phyloP scores from a whole-genome alignment of 2,329 filamentous ascomycete species.

The Beauveria caledonica region DNA sequence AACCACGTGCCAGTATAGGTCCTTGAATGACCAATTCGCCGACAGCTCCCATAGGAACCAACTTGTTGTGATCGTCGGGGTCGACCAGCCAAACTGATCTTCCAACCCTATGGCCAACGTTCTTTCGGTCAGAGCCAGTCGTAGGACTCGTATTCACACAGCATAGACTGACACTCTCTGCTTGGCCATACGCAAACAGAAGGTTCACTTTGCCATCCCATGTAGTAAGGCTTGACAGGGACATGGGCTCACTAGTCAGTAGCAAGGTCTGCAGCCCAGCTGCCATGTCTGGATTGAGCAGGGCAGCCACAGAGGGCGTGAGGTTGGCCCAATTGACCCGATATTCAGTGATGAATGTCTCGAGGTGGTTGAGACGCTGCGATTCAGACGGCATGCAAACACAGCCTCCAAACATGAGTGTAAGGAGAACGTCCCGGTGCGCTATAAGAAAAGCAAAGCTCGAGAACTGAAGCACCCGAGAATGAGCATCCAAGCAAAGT shows the following conservation, averaged over 20 bases:
- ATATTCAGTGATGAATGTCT: slow-evolving; percentile 6
- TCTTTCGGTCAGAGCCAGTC: not conserved
- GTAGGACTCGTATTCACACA: not conserved
- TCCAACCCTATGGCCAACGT: slow-evolving; percentile 8
- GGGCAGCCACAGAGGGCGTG: slow-evolving; percentile 4
- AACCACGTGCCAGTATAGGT: slow-evolving; percentile 13
- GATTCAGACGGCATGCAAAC: slow-evolving; percentile 12
- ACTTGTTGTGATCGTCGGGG: slow-evolving; percentile 1
- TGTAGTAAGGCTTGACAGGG: not conserved
- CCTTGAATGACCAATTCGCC: slow-evolving; percentile 17
- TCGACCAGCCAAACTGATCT: slow-evolving; percentile 5
- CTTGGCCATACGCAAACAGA: not conserved
- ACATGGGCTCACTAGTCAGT: not conserved
- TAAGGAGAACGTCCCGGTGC: slow-evolving; percentile 1
- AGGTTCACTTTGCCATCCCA: not conserved
- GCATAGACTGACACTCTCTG: not conserved
- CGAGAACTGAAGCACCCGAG: slow-evolving; percentile 11
- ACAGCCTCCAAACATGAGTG: slow-evolving; percentile 7
- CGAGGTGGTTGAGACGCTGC: slow-evolving; percentile 7
- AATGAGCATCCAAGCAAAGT: not conserved
- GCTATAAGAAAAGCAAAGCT: slow-evolving; percentile 7
- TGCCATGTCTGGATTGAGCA: not conserved
- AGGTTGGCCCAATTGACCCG: slow-evolving; percentile 11
- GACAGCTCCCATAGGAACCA: slow-evolving; percentile 12
- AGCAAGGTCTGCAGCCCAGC: not conserved